Evolutionary conservation across 2,329 filamentous ascomycete genomes (phyloP), one percentile per base, ranked within the genome.

Genomic region (Sporothrix phasma): DNA sequence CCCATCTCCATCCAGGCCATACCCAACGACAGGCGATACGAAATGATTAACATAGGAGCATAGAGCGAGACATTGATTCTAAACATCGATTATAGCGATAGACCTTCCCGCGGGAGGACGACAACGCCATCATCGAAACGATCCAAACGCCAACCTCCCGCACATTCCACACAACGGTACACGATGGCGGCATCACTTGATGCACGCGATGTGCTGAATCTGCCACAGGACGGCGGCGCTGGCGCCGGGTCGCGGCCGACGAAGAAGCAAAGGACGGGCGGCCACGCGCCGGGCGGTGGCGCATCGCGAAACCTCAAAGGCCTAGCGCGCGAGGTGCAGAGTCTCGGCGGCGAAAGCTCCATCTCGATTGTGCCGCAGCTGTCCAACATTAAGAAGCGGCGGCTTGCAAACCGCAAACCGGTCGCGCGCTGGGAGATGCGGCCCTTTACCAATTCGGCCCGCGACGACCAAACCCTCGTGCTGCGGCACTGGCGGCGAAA

Each of bases 151-250:
- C 2, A 17, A 29, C 17, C n/a, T 31, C 17, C 37, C 17, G 24
- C 26, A 37, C 13, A 1, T 31, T 43, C 7, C 34, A 11, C 34
- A 37, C 34, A 37, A 13, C 34, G 10, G 3, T 13, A 13, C 51
- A 37, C 31, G 3, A 79, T 71, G 68, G 90, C 90, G 87, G 81
- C 87, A 66, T 88, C 88, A 67, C 84, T 86, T 74, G 91, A 96
- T 80, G 85, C 95, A 70, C 90, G 89, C 78, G 91, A 96, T 74
- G 90, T 96, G 73, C 85, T 96, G 72, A 90, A 92, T 75, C 80
- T 96, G 73, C 87, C 88, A 59, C 79, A 85, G 69, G 87, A 86
- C 37, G 76, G 78, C 66, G 70, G 76, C 60, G 71, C 49, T n/a
- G 60, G 51, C 6, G 77, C 60, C 77, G 61, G 51, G 72, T 79